phyloP scores from a whole-genome alignment of 2,329 filamentous ascomycete species.

The Pestalotiopsis sp. region DNA sequence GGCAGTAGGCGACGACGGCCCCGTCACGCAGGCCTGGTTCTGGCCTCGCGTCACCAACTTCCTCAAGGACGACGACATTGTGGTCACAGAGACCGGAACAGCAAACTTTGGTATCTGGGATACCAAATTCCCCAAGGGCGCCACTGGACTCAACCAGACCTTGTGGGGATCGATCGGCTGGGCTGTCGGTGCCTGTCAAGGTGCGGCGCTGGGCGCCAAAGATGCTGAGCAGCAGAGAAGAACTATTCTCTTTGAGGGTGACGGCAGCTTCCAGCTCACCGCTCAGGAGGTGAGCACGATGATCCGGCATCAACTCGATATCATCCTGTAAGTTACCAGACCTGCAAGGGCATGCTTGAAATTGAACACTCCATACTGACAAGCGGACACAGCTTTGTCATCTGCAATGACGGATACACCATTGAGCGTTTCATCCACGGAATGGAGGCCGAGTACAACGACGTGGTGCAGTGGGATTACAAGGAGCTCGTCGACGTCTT shows the following conservation, averaged over 20 bases:
- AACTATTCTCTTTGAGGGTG: conserved; percentile 84
- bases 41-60: conserved; percentile 78
- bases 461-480: conserved; percentile 75
- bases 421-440: conserved; percentile 90
- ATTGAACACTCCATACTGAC: background rate
- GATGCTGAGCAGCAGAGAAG: conserved; percentile 57
- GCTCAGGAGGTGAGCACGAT: conserved; percentile 84
- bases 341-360: background rate
- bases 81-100: conserved; percentile 87
- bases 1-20: conserved; percentile 38
- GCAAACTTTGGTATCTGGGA: conserved; percentile 88
- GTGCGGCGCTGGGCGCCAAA: conserved; percentile 72
- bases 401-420: conserved; percentile 87
- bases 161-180: conserved; percentile 69
- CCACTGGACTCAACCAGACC: conserved; percentile 79
- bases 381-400: conserved; percentile 61
- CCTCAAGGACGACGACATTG: conserved; percentile 69
- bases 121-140: conserved; percentile 73
- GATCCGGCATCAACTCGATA: conserved; percentile 70
- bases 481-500: conserved; percentile 66
- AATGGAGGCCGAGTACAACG: conserved; percentile 77
- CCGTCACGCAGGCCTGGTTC: conserved; percentile 71
- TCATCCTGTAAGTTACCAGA: conserved; percentile 65
- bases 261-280: conserved; percentile 84
- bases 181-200: conserved; percentile 59